Conservation (phyloP, 805 yeast genomes). For the Pichia phayaonensis region DNA sequence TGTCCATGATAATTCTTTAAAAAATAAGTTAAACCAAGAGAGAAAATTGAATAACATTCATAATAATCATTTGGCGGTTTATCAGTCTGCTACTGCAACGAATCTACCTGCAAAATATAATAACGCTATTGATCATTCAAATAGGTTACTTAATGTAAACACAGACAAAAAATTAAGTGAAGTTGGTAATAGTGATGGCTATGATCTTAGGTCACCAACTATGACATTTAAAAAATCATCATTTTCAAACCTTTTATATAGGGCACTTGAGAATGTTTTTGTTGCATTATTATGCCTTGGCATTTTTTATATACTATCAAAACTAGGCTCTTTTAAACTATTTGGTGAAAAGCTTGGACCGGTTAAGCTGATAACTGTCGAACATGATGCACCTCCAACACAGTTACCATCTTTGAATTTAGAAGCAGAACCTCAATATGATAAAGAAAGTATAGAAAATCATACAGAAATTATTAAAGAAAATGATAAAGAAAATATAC, state of each 20-base stretch:
- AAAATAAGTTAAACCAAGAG: not conserved
- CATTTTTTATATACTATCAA: conserved; percentile 32
- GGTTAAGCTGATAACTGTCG: not conserved
- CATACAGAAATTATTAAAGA: not conserved
- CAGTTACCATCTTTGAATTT: not conserved
- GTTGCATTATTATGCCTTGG: conserved; percentile 34
- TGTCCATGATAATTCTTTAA: conserved; percentile 35
- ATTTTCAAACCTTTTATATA: conserved; percentile 17
- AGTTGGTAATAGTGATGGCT: not conserved
- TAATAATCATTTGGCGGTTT: conserved; percentile 4
- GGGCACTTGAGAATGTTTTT: conserved; percentile 41
- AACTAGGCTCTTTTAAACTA: conserved; percentile 31
- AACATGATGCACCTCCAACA: not conserved
- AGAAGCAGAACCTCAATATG: not conserved
- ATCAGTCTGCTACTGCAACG: conserved; percentile 6
- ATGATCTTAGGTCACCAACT: conserved; percentile 10
- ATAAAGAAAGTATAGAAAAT: not conserved
- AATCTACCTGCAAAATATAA: conserved; percentile 5
- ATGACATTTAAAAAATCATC: conserved; percentile 15
- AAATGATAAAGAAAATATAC: not conserved
- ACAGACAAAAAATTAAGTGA: not conserved
- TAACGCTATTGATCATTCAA: not conserved
- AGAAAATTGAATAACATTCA: conserved; percentile 3
- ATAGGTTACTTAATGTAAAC: not conserved
- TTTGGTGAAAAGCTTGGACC: not conserved